Percentiles rank a stretch among this genome's conserved stretches.
phyloP scores from a whole-genome alignment of 345 rosid genomes.

The Triadica sebifera region DNA sequence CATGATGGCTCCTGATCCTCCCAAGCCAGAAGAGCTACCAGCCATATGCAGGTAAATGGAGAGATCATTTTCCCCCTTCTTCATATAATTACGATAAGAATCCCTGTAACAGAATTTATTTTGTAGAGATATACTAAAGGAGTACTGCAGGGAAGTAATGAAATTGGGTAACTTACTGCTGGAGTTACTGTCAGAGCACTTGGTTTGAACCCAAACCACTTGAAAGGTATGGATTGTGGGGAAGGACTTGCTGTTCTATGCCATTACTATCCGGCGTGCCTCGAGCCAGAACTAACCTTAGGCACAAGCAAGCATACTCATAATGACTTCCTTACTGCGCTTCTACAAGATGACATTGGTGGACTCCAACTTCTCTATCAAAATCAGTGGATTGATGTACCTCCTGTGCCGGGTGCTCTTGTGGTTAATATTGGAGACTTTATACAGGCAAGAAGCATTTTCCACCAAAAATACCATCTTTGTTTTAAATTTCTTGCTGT shows the following conservation, averaged over 20 bases:
- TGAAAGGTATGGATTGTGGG: conserved; percentile 10
- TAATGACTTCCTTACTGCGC: conserved; percentile 8
- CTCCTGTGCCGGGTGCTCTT: conserved; percentile 35
- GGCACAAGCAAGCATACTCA: conserved; percentile 8
- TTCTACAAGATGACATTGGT: conserved; percentile 20
- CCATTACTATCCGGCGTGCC: conserved; percentile 17
- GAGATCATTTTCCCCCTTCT: too few species aligned
- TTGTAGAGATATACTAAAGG: conserved; percentile 9
- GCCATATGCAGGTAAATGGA: conserved; percentile 11
- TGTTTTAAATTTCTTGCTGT: not conserved
- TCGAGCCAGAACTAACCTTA: conserved; percentile 8
- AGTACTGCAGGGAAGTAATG: conserved; percentile 1
- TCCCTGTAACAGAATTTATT: not conserved
- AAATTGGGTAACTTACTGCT: not conserved
- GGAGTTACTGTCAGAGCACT: conserved; percentile 14
- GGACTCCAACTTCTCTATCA: conserved; percentile 50
- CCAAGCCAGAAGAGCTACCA: conserved; percentile 14
- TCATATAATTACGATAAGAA: not conserved
- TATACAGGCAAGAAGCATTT: conserved; percentile 33
- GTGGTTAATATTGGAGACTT: conserved; percentile 49
- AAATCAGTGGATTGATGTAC: conserved; percentile 46
- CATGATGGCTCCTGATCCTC: conserved; percentile 2
- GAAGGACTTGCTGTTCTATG: conserved; percentile 1
- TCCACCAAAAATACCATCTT: not conserved
- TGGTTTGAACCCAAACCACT: conserved; percentile 2